Evolutionary conservation across 257 asterid genomes (phyloP), one percentile per base, ranked within the genome.

Genomic region (Nicotiana sylvestris): DNA sequence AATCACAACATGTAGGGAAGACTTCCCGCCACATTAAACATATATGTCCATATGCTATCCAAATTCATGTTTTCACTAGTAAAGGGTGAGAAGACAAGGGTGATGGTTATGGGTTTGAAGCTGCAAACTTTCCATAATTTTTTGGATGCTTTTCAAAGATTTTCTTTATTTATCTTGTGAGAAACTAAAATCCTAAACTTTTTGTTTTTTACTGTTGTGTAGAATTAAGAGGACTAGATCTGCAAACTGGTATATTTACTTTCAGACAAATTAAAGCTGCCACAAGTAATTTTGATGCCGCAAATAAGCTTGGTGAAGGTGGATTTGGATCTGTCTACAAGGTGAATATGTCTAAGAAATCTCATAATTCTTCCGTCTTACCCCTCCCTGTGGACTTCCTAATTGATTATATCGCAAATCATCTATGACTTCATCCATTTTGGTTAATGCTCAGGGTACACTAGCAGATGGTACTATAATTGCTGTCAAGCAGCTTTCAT

Each of bases 271-370:
- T 92, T 83, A 87, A 85, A 88, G 93, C 91, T 29, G 95, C 97
- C 82, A 91, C 95, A 7, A 81, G 85, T 60, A 83, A 90, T 86
- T 91, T 92, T 35, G 79, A 84, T 77, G 35, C 90, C 58, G 88
- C 81, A 29, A 91, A 92, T 85, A 90, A 89, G 83, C 87, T 92
- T 53, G 93, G 97, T 25, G 93, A 92, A 87, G 95, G 97, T 72
- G 95, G 97, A 77, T 92, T 92, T 82, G 97, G 97, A 51, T 81
- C 87, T 25, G 97, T 91, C 69, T 92, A 87, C 85, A 91, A 89
- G 92, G 97, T 89, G 87, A 29, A 55, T 58, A 37, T n/a, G 32
- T 16, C 32, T 83, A 58, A 30, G 30, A 53, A 67, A 61, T 64
- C 72, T 43, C 32, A 4, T 76, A 53, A 60, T 16, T 83, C 66